A percentile compares a stretch with the other conserved stretches of the same genome.
Conservation (phyloP, 345 rosid species). For the Dovyalis caffra region DNA sequence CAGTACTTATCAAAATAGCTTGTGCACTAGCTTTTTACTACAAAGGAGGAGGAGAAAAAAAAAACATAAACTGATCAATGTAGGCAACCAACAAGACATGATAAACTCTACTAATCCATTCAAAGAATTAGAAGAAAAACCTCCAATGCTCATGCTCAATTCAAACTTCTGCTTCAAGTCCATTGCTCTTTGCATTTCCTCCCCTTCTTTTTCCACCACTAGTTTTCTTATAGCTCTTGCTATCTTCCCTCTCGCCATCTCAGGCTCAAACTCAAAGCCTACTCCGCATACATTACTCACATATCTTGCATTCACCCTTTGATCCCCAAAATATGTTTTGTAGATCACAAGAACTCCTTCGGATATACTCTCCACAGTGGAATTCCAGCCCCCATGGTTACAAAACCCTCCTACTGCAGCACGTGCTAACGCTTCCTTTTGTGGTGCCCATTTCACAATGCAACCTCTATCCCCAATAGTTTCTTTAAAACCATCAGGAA, state of each 20-base stretch:
- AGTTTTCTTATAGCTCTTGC: slow-evolving; percentile 18
- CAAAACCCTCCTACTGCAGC: slow-evolving; percentile 32
- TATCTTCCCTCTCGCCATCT: slow-evolving; percentile 19
- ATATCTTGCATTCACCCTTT: slow-evolving; percentile 16
- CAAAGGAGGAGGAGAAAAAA: no score
- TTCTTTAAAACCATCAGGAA: slow-evolving; percentile 12
- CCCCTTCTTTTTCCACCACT: slow-evolving; percentile 25
- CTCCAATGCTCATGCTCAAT: slow-evolving; percentile 8
- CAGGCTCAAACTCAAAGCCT: slow-evolving; percentile 17
- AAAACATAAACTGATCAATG: no score
- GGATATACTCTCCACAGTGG: slow-evolving; percentile 23
- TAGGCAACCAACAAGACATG: neutral
- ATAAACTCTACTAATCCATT: slow-evolving; percentile 23
- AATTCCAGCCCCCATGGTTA: slow-evolving; percentile 38
- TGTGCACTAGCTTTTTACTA: no score
- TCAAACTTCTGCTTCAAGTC: slow-evolving; percentile 23
- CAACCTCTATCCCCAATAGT: slow-evolving; percentile 20
- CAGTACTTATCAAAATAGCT: no score
- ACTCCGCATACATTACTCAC: slow-evolving; percentile 21
- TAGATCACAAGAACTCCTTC: slow-evolving; percentile 31
- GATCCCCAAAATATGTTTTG: slow-evolving; percentile 25
- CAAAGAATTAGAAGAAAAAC: slow-evolving; percentile 21
- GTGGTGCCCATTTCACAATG: slow-evolving; percentile 38
- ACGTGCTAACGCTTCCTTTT: slow-evolving; percentile 28
- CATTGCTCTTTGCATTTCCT: slow-evolving; percentile 6